A percentile compares a stretch with the other conserved stretches of the same genome.
Conservation (phyloP, 306 rosid species). For the Malus sieversii region DNA sequence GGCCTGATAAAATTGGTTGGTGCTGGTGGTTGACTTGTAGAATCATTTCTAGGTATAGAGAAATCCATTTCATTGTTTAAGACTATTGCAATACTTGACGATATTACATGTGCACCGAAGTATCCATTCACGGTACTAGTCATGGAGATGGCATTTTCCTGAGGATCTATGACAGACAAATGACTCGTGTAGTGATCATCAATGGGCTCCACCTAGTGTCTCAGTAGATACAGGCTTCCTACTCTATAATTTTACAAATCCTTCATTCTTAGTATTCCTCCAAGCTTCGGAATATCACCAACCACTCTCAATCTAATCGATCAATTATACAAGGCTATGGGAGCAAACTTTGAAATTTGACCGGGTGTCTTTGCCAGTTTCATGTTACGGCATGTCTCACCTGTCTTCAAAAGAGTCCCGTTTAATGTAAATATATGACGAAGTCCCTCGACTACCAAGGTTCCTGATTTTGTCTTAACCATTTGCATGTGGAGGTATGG, state of each 20-base stretch:
- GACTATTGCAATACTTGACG: slow-evolving; percentile 70
- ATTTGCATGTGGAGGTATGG: slow-evolving; percentile 56
- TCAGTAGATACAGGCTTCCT: no score
- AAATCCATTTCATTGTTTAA: slow-evolving; percentile 89
- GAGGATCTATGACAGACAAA: no score
- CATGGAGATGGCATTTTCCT: slow-evolving; percentile 40
- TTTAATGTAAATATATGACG: slow-evolving; percentile 45
- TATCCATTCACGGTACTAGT: slow-evolving; percentile 58
- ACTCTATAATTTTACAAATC: no score
- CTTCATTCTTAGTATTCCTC: no score
- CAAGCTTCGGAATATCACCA: no score
- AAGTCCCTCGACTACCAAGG: slow-evolving; percentile 56
- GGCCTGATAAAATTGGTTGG: slow-evolving; percentile 70
- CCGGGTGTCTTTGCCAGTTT: slow-evolving; percentile 50
- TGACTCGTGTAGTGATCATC: no score
- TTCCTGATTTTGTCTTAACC: slow-evolving; percentile 35
- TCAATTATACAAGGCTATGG: no score
- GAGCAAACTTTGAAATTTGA: slow-evolving; percentile 24
- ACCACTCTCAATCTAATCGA: no score
- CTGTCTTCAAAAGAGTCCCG: slow-evolving; percentile 49
- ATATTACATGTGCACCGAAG: slow-evolving; percentile 65
- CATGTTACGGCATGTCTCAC: slow-evolving; percentile 44
- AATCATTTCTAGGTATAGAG: slow-evolving; percentile 48
- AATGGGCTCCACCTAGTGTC: no score
- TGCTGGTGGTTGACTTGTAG: slow-evolving; percentile 57